Evolutionary conservation across 2,329 filamentous ascomycete species (phyloP).

Genomic region (Phyllosticta paracitricarpa): DNA sequence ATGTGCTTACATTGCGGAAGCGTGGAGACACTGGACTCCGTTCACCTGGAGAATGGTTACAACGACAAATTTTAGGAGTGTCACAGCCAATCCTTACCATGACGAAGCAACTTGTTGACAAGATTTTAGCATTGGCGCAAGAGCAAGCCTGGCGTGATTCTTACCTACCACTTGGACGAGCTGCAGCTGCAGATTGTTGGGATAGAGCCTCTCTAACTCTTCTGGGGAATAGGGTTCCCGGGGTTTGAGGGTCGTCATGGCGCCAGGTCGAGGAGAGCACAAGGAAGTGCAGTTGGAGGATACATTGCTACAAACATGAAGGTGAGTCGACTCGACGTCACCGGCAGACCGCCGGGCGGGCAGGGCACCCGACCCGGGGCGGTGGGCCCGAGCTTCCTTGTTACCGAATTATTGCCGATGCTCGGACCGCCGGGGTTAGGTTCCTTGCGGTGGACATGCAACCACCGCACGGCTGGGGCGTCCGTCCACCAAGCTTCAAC

Average conservation of each 20-base stretch:
- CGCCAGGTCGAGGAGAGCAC: background rate
- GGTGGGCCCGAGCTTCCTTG: background rate
- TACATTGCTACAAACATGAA: background rate
- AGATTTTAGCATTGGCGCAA: conserved; percentile 1
- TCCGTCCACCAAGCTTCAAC: background rate
- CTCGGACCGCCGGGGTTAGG: conserved; percentile 1
- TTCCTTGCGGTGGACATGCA: background rate
- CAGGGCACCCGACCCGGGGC: background rate
- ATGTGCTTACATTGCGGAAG: conserved; percentile 55
- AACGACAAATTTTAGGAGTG: background rate
- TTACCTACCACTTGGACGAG: conserved; percentile 71
- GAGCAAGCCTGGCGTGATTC: background rate
- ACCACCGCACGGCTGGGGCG: background rate
- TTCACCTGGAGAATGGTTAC: conserved; percentile 39
- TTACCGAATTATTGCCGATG: conserved; percentile 1
- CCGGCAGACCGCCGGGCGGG: background rate
- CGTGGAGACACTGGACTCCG: conserved; percentile 80
- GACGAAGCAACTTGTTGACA: conserved; percentile 26
- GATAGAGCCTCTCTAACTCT: conserved; percentile 76
- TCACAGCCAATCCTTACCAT: conserved; percentile 20
- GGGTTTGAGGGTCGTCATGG: conserved; percentile 70
- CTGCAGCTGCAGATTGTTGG: conserved; percentile 66
- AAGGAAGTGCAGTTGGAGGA: background rate
- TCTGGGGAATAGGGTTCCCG: conserved; percentile 67
- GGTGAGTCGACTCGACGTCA: background rate